Conservation (phyloP, 1,284 basidiomycete genomes). For the Amylostereum areolatum region DNA sequence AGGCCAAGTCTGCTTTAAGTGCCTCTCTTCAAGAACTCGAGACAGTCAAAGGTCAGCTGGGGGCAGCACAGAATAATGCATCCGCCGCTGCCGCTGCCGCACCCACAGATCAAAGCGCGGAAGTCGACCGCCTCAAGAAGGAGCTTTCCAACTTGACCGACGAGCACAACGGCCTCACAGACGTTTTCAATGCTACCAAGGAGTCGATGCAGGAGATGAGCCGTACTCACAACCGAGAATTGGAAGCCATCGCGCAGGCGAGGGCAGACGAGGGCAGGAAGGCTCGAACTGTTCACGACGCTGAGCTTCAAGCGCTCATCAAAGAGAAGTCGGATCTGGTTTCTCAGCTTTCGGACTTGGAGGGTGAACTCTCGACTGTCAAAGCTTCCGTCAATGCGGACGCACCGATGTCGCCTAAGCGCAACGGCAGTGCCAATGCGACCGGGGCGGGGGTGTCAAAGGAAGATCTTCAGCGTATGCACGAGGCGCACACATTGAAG, state of each 20-base stretch:
- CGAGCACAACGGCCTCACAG: slow-evolving; percentile 53
- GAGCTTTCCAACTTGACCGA: slow-evolving; percentile 58
- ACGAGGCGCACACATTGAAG: slow-evolving; percentile 79
- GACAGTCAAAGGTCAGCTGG: slow-evolving; percentile 53
- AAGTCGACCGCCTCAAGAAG: slow-evolving; percentile 48
- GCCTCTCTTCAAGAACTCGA: slow-evolving; percentile 48
- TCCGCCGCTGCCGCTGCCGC: slow-evolving; percentile 31
- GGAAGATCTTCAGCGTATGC: slow-evolving; percentile 67
- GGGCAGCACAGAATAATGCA: slow-evolving; percentile 44
- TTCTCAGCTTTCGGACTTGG: slow-evolving; percentile 59
- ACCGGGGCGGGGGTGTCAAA: slow-evolving; percentile 53
- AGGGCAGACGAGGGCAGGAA: slow-evolving; percentile 66
- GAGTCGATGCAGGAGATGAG: slow-evolving; percentile 65
- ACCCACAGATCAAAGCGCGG: slow-evolving; percentile 42
- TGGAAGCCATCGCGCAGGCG: slow-evolving; percentile 62
- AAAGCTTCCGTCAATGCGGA: slow-evolving; percentile 49
- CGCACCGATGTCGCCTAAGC: slow-evolving; percentile 41
- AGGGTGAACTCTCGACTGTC: slow-evolving; percentile 66
- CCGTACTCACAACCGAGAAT: slow-evolving; percentile 60
- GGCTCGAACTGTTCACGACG: slow-evolving; percentile 52
- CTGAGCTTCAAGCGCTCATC: slow-evolving; percentile 46
- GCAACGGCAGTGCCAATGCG: slow-evolving; percentile 42
- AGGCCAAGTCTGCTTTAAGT: slow-evolving; percentile 58
- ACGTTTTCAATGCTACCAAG: slow-evolving; percentile 60
- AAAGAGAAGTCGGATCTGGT: slow-evolving; percentile 55